These are phyloP conservation scores for Termitomyces sp. DNA, from an alignment of 768 basidiomycete genomes.

Conservation along the genomic window DNA sequence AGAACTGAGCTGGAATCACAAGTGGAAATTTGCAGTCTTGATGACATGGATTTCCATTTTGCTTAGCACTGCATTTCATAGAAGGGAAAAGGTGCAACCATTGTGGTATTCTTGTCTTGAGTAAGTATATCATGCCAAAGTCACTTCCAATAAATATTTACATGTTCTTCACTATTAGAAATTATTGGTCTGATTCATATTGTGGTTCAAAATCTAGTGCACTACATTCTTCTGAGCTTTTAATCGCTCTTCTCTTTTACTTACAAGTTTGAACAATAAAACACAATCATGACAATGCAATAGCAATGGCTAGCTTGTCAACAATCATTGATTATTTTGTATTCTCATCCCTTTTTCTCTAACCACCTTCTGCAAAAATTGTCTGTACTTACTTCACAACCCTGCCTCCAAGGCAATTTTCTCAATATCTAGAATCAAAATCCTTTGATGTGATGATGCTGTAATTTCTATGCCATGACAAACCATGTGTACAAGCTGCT, in stretches of 20 bases:
- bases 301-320: not conserved
- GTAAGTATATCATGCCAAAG: not conserved
- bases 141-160: not conserved
- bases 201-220: not conserved
- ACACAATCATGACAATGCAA: not conserved
- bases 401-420: not conserved
- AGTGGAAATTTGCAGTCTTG: not conserved
- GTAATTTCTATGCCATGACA: not conserved
- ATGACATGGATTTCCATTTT: not conserved
- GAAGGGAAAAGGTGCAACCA: not conserved
- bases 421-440: not conserved
- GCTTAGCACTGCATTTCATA: not conserved
- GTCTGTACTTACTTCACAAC: not conserved
- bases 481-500: not conserved
- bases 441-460: not conserved
- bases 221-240: not conserved
- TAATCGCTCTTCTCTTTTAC: not conserved
- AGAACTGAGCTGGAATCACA: not conserved
- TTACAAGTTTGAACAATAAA: not conserved
- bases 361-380: not conserved
- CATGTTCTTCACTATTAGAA: not conserved
- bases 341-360: not conserved
- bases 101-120: not conserved
- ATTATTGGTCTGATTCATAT: not conserved
- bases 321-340: not conserved